A percentile compares a stretch with the other conserved stretches of the same genome.
phyloP scores from a whole-genome alignment of 495 filamentous ascomycete species.

The Penicillium malachiteum region DNA sequence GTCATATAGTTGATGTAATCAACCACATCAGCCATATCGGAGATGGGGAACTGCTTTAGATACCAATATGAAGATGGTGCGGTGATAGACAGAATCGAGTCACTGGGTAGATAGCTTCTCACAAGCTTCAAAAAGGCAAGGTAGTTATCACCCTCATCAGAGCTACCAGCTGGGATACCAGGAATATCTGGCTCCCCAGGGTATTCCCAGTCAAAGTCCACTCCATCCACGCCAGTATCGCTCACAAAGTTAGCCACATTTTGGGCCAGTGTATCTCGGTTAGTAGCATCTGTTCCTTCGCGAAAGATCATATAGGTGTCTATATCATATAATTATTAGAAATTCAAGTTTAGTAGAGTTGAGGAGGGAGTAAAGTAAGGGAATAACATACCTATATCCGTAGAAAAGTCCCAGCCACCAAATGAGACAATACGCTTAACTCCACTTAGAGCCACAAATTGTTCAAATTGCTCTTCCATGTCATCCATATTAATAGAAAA shows the following conservation, averaged over 20 bases:
- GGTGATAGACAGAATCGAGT: slow-evolving; percentile 17
- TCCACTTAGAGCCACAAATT: background rate
- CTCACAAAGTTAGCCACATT: slow-evolving; percentile 33
- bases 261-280: slow-evolving; percentile 21
- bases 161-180: slow-evolving; percentile 28
- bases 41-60: slow-evolving; percentile 31
- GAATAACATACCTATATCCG: too few species aligned
- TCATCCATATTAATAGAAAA: background rate
- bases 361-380: too few species aligned
- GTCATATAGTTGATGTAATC: slow-evolving; percentile 41
- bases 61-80: slow-evolving; percentile 33
- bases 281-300: slow-evolving; percentile 21
- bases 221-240: slow-evolving; percentile 21
- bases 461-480: background rate
- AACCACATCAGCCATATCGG: slow-evolving; percentile 15
- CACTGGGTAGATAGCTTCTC: background rate
- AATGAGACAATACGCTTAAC: slow-evolving; percentile 41
- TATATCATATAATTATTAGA: too few species aligned
- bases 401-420: slow-evolving; percentile 36
- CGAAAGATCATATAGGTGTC: slow-evolving; percentile 33
- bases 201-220: slow-evolving; percentile 31
- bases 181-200: slow-evolving; percentile 40
- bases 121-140: slow-evolving; percentile 21
- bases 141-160: slow-evolving; percentile 33
- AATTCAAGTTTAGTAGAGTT: too few species aligned